Base-by-base conservation (phyloP, 805 yeast species). In the Candida takata region DNA sequence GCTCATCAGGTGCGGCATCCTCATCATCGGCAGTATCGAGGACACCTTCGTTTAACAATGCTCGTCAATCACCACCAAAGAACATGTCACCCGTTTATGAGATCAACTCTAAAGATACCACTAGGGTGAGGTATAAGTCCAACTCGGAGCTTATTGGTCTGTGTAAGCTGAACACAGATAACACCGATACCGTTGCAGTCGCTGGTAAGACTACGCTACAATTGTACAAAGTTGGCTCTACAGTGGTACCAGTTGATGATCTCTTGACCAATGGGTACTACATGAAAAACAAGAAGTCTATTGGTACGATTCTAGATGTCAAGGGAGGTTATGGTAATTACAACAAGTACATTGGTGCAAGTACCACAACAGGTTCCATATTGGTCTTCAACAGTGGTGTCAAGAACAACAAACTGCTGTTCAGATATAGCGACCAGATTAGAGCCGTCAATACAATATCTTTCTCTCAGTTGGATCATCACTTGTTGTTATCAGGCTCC, bases 401-500 rank as follows among this genome's bases (percentile, higher is more conserved):
- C 44, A 48, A 44, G 47, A 58, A 41, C 27, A 58, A 33, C 51
- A 54, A 48, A 40, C 42, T 36, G 33, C 52, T 42, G 30, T 55
- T 33, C 44, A 58, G 46, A 37, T 51, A 67, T 24, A 51, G 48
- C 21, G 72, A 69, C 31, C 74, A 69, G 38, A 58, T 60, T 15
- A 49, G 75, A 44, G 70, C 74, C 0, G 70, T 69, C 15, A 70
- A 70, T 34, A 54, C 70, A 1, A 51, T 70, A 6, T 64, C 62
- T 19, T 69, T 69, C 46, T 57, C 55, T 23, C 67, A 65, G 20
- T 47, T 55, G 24, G 55, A 55, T 17, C 50, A 57, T 5, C 63
- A 65, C 45, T 48, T 61, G 14, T 43, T 75, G 12, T 46, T 74
- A 3, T 72, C 79, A 2, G 94, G 92, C 3, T 80, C 88, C 0